Evolutionary conservation across 495 filamentous ascomycete species (phyloP).

Genomic region (Chaetomium cochliodes): DNA sequence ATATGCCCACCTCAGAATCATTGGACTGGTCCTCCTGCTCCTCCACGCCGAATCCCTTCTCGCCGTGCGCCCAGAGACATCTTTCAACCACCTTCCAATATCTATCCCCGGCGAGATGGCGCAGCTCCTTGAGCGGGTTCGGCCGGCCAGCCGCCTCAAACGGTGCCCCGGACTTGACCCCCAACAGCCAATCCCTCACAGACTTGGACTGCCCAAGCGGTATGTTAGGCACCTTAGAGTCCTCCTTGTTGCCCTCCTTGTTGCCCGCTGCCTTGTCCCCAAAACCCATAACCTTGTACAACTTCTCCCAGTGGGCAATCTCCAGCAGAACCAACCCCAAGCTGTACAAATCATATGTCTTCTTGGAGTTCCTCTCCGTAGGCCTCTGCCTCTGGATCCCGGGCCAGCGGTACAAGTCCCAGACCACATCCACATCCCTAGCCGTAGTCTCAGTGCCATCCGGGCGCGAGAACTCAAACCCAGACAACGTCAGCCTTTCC

Average conservation of each 20-base stretch:
- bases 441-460: conserved; percentile 31
- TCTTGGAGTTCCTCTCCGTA: conserved; percentile 38
- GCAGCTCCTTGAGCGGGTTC: conserved; percentile 32
- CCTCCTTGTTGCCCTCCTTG: background rate
- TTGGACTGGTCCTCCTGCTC: conserved; percentile 29
- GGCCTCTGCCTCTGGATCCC: conserved; percentile 32
- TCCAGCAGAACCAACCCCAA: conserved; percentile 52
- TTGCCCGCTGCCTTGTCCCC: too few species aligned
- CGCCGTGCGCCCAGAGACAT: conserved; percentile 37
- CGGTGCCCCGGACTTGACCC: conserved; percentile 18
- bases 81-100: conserved; percentile 31
- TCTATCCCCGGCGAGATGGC: conserved; percentile 28
- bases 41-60: conserved; percentile 33
- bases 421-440: conserved; percentile 30
- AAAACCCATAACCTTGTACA: conserved; percentile 43
- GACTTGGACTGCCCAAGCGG: conserved; percentile 27
- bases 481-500: conserved; percentile 25
- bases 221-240: conserved; percentile 17
- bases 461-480: conserved; percentile 36
- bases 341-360: conserved; percentile 53
- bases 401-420: conserved; percentile 39
- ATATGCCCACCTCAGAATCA: conserved; percentile 26
- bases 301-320: conserved; percentile 52
- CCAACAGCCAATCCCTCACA: conserved; percentile 35
- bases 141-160: conserved; percentile 15